A percentile compares a stretch with the other conserved stretches of the same genome.
These are phyloP conservation scores for Hyaloscypha bicolor DNA, from an alignment of 495 filamentous ascomycete species.

Conservation along the genomic window DNA sequence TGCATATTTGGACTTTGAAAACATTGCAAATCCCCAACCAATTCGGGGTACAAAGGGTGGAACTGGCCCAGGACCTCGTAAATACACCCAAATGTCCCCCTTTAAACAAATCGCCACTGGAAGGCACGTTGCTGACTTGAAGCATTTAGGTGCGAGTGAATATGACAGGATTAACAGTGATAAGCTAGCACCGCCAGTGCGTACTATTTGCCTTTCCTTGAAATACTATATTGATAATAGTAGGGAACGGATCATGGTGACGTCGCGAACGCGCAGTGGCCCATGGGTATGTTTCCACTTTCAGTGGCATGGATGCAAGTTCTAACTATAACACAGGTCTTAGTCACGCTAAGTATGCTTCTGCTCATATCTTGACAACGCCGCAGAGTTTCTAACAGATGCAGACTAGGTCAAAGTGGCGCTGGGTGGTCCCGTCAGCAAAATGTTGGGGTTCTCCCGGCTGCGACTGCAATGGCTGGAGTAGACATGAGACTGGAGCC, in stretches of 20 bases:
- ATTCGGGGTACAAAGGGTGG: slow-evolving; percentile 58
- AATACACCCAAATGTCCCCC: slow-evolving; percentile 26
- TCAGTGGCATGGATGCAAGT: slow-evolving; percentile 50
- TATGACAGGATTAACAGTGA: slow-evolving; percentile 69
- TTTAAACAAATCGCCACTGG: too few species aligned
- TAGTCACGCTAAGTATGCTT: too few species aligned
- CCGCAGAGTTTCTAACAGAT: too few species aligned
- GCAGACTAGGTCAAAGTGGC: too few species aligned
- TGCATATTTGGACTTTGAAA: slow-evolving; percentile 63
- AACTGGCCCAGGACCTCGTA: slow-evolving; percentile 65
- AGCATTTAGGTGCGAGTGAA: slow-evolving; percentile 50
- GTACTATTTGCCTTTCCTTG: too few species aligned
- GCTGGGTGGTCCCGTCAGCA: slow-evolving; percentile 73
- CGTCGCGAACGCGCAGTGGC: slow-evolving; percentile 70
- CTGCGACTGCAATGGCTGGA: slow-evolving; percentile 67
- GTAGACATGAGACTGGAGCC: slow-evolving; percentile 75
- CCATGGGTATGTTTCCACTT: slow-evolving; percentile 64
- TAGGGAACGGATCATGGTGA: slow-evolving; percentile 61
- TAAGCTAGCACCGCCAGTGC: slow-evolving; percentile 65
- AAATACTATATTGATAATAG: too few species aligned
- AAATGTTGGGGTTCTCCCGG: slow-evolving; percentile 62
- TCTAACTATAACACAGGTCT: too few species aligned
- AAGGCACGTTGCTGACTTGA: not conserved
- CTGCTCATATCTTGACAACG: too few species aligned
- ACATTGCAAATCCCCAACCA: slow-evolving; percentile 64